These are phyloP conservation scores for Podosphaera xanthii DNA, from an alignment of 2,329 filamentous ascomycete genomes.

Conservation along the genomic window DNA sequence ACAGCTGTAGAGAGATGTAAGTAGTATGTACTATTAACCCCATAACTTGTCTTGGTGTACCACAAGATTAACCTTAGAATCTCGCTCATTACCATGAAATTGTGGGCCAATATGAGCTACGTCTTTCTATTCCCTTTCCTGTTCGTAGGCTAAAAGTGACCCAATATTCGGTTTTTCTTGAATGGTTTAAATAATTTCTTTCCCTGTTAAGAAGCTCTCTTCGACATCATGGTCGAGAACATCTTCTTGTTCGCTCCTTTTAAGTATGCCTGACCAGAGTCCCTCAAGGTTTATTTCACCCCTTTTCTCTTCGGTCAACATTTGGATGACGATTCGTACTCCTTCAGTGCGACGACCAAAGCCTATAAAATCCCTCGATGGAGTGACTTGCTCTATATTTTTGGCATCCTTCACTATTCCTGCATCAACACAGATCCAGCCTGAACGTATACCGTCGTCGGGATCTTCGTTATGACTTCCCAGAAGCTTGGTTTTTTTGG, in stretches of 20 bases:
- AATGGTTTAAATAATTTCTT: too few species aligned
- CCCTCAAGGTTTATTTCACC: conserved; percentile 42
- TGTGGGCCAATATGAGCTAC: too few species aligned
- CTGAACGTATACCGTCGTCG: conserved; percentile 76
- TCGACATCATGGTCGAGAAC: too few species aligned
- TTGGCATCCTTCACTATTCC: conserved; percentile 40
- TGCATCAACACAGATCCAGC: conserved; percentile 90
- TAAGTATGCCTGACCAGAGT: conserved; percentile 25
- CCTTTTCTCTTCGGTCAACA: conserved; percentile 49
- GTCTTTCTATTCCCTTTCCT: too few species aligned
- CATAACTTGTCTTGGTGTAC: too few species aligned
- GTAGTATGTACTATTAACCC: too few species aligned
- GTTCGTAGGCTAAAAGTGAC: too few species aligned
- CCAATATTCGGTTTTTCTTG: too few species aligned
- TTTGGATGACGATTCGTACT: conserved; percentile 43
- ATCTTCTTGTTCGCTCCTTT: conserved; percentile 1
- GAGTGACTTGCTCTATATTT: conserved; percentile 19
- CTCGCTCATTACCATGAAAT: too few species aligned
- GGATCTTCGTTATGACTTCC: conserved; percentile 41
- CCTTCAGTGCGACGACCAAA: conserved; percentile 41
- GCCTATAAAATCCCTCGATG: conserved; percentile 41
- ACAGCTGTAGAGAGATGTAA: too few species aligned
- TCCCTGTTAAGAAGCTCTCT: too few species aligned
- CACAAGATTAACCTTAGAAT: too few species aligned
- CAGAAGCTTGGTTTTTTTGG: conserved; percentile 59